A percentile compares a stretch with the other conserved stretches of the same genome.
Conservation (phyloP, 2,329 filamentous ascomycete genomes). For the Exserohilum rostratum region DNA sequence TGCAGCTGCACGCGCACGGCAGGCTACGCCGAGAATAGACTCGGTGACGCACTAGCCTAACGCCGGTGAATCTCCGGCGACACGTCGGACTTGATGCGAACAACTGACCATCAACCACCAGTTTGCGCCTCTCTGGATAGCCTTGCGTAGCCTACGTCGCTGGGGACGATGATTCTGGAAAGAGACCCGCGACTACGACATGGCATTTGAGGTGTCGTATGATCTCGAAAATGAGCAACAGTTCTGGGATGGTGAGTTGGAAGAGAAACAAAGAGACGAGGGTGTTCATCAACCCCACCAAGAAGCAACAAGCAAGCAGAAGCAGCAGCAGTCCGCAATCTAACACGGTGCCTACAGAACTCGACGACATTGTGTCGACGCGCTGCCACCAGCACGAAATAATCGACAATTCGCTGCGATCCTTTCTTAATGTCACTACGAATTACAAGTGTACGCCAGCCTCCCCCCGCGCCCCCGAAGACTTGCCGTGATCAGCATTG, state of each 20-base stretch:
- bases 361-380: slow-evolving; percentile 68
- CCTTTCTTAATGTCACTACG: slow-evolving; percentile 80
- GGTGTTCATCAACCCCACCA: slow-evolving; percentile 33
- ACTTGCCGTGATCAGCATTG: slow-evolving; percentile 19
- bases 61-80: slow-evolving; percentile 29
- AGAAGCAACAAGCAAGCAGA: no score
- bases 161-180: slow-evolving; percentile 47
- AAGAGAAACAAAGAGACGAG: slow-evolving; percentile 15
- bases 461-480: not conserved
- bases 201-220: slow-evolving; percentile 72
- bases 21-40: slow-evolving; percentile 17
- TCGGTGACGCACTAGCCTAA: slow-evolving; percentile 32
- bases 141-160: slow-evolving; percentile 27
- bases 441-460: slow-evolving; percentile 66
- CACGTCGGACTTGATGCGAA: slow-evolving; percentile 22
- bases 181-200: slow-evolving; percentile 50
- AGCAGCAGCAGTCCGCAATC: no score
- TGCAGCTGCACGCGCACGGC: not conserved
- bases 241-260: slow-evolving; percentile 80
- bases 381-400: slow-evolving; percentile 66
- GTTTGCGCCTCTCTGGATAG: slow-evolving; percentile 26
- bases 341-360: slow-evolving; percentile 56
- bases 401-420: slow-evolving; percentile 85
- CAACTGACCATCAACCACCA: slow-evolving; percentile 28
- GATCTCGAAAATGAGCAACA: slow-evolving; percentile 79